These are phyloP conservation scores for Litsea cubeba DNA, from an alignment of 164 flowering plant genomes.

Conservation along the genomic window DNA sequence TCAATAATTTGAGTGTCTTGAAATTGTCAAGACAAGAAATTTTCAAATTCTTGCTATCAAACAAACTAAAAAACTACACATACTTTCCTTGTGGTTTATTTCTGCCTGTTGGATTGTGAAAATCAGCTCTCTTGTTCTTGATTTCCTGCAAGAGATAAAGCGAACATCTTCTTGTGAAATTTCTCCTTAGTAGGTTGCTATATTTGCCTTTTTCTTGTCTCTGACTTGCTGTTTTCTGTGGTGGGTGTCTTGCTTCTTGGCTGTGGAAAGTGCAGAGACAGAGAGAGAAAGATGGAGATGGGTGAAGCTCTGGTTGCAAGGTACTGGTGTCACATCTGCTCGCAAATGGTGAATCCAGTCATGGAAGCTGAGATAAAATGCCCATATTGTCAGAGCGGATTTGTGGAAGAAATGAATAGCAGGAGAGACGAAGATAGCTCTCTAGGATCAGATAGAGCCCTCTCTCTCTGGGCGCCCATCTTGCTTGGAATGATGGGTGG, in stretches of 20 bases:
- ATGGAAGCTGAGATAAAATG: slow-evolving; percentile 70
- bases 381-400: slow-evolving; percentile 65
- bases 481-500: slow-evolving; percentile 71
- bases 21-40: too few species aligned
- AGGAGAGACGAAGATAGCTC: slow-evolving; percentile 20
- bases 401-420: slow-evolving; percentile 62
- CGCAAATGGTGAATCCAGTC: slow-evolving; percentile 56
- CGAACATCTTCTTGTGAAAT: neutral
- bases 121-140: neutral
- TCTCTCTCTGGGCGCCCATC: slow-evolving; percentile 81
- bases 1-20: too few species aligned
- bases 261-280: neutral
- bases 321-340: slow-evolving; percentile 80
- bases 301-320: slow-evolving; percentile 47
- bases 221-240: neutral
- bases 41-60: too few species aligned
- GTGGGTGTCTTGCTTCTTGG: neutral
- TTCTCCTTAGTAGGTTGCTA: neutral
- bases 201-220: neutral
- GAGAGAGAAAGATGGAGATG: slow-evolving; percentile 27
- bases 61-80: too few species aligned
- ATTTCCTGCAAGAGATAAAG: neutral
- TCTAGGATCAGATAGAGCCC: slow-evolving; percentile 46
- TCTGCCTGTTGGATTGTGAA: neutral
- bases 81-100: neutral